These are phyloP conservation scores for Cryptococcus wingfieldii DNA, from an alignment of 1,284 basidiomycete species.

Conservation along the genomic window DNA sequence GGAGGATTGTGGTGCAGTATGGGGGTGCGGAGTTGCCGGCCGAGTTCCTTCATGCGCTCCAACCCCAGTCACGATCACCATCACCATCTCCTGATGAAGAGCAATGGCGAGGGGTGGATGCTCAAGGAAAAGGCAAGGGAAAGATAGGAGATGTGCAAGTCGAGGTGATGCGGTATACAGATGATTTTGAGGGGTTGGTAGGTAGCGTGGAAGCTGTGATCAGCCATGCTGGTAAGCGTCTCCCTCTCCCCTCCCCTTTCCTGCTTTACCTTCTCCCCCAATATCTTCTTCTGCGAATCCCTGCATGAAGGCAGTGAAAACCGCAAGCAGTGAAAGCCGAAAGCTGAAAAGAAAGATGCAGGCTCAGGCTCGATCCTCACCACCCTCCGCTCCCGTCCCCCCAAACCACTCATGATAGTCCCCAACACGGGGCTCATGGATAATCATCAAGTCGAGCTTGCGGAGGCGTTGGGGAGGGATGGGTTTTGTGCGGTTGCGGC, in stretches of 20 bases:
- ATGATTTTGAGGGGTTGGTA: slow-evolving; percentile 64
- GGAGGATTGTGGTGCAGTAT: slow-evolving; percentile 65
- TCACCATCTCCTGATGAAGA: slow-evolving; percentile 31
- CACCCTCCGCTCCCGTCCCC: slow-evolving; percentile 60
- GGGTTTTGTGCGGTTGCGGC: slow-evolving; percentile 64
- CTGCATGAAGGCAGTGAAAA: not conserved
- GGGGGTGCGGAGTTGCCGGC: slow-evolving; percentile 54
- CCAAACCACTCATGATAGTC: slow-evolving; percentile 75
- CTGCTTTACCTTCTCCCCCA: not conserved
- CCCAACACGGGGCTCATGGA: slow-evolving; percentile 86
- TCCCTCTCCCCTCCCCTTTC: not conserved
- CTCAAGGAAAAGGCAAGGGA: slow-evolving; percentile 12
- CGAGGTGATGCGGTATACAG: slow-evolving; percentile 67
- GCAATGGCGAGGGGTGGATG: slow-evolving; percentile 28
- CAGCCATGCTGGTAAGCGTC: slow-evolving; percentile 80
- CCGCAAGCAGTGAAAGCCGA: not conserved
- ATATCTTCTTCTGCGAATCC: not conserved
- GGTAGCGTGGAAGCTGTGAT: slow-evolving; percentile 70
- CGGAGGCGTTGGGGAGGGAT: slow-evolving; percentile 61
- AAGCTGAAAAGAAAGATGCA: slow-evolving; percentile 39
- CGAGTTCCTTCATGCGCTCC: not conserved
- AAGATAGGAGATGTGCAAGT: slow-evolving; percentile 56
- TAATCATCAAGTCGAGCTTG: slow-evolving; percentile 90
- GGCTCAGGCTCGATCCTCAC: slow-evolving; percentile 93
- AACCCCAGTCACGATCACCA: not conserved